Percentiles rank a stretch among this genome's conserved stretches.
These are phyloP conservation scores for Cymbopogon citratus DNA, from an alignment of 176 grass and related monocot genomes.

Conservation along the genomic window DNA sequence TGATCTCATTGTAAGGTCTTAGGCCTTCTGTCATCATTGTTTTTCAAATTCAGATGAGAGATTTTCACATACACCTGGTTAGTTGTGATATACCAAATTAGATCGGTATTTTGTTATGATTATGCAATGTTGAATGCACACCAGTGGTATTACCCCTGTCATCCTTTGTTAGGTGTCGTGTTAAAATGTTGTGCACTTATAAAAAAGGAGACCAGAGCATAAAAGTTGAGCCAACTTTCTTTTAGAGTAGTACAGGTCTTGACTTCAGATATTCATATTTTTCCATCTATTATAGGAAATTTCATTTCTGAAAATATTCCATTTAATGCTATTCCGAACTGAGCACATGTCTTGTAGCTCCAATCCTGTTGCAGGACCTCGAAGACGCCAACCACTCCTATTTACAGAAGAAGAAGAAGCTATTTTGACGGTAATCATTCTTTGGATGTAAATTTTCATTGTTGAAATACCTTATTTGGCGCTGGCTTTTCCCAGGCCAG, in stretches of 20 bases:
- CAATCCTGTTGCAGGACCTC: no score
- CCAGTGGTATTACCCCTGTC: not conserved
- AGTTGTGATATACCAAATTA: not conserved
- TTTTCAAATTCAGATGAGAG: not conserved
- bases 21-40: not conserved
- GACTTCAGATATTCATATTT: not conserved
- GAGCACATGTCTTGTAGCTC: constrained; percentile 46
- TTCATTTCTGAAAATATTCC: not conserved
- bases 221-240: not conserved
- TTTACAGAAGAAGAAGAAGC: constrained; percentile 54
- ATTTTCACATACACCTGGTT: not conserved
- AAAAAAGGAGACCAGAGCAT: no score
- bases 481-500: not conserved
- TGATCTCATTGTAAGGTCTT: no score
- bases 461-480: not conserved
- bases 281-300: not conserved
- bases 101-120: not conserved
- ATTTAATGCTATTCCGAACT: no score
- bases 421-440: constrained; percentile 45
- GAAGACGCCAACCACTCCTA: constrained; percentile 38
- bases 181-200: no score
- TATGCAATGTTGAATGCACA: not conserved
- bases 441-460: not conserved
- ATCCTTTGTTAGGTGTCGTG: not conserved
- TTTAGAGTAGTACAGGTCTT: not conserved